Conservation (phyloP, 2,329 filamentous ascomycete species). For the Alternaria triticimaculans region DNA sequence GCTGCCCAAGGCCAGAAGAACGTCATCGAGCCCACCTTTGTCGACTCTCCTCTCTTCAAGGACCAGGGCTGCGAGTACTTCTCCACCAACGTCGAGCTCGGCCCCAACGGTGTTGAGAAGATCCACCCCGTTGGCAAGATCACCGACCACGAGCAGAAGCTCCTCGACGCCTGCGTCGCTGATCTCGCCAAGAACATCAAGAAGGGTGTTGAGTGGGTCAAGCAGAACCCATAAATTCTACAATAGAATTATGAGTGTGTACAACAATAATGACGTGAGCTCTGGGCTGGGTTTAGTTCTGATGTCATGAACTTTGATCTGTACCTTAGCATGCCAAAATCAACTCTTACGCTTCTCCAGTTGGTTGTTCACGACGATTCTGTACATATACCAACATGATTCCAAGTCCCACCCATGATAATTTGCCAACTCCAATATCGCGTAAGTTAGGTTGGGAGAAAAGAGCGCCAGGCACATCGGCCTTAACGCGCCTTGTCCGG, state of each 20-base stretch:
- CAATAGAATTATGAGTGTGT: conserved; percentile 21
- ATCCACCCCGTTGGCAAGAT: conserved; percentile 86
- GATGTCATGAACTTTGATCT: conserved; percentile 31
- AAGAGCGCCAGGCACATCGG: not conserved
- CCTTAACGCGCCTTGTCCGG: not conserved
- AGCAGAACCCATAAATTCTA: conserved; percentile 58
- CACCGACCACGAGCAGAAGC: conserved; percentile 84
- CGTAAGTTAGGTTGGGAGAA: not conserved
- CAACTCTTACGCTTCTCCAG: conserved; percentile 11
- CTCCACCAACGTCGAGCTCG: conserved; percentile 92
- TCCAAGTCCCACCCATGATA: not conserved
- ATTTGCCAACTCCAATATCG: not conserved
- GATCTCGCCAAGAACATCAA: conserved; percentile 94
- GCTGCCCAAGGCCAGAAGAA: conserved; percentile 93
- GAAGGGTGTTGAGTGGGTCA: conserved; percentile 79
- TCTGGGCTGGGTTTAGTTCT: conserved; percentile 27
- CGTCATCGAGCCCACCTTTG: conserved; percentile 93
- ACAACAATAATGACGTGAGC: conserved; percentile 38
- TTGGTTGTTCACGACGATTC: not conserved
- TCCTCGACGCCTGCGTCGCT: conserved; percentile 81
- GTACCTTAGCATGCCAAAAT: conserved; percentile 28
- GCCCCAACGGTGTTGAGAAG: conserved; percentile 94
- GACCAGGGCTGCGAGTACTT: conserved; percentile 98
- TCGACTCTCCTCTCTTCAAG: conserved; percentile 98
- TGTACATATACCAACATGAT: no score